Conservation (phyloP, 2,329 filamentous ascomycete species). For the Colletotrichum magnum region DNA sequence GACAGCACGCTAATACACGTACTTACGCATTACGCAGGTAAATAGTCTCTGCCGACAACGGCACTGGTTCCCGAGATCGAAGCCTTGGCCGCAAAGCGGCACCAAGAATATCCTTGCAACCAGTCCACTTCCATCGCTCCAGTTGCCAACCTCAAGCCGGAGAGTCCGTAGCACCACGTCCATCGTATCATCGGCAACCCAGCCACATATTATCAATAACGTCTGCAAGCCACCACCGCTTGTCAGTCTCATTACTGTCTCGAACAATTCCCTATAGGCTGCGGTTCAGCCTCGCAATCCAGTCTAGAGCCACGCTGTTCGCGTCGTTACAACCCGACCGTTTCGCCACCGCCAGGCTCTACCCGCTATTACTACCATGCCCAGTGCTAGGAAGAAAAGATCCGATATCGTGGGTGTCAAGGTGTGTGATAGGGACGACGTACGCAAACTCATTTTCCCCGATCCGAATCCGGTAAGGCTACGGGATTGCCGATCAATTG, state of each 20-base stretch:
- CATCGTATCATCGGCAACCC: background rate
- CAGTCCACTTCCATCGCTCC: background rate
- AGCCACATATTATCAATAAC: background rate
- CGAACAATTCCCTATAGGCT: background rate
- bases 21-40: background rate
- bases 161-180: slow-evolving; percentile 10
- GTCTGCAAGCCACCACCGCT: background rate
- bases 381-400: background rate
- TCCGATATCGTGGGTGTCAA: background rate
- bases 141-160: slow-evolving; percentile 10
- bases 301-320: slow-evolving; percentile 5
- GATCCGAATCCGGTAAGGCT: slow-evolving; percentile 36
- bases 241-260: background rate
- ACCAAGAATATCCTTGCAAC: slow-evolving; percentile 6
- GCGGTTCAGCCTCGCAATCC: background rate
- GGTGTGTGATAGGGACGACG: slow-evolving; percentile 12
- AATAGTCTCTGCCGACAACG: too few species aligned
- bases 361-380: background rate
- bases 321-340: slow-evolving; percentile 10
- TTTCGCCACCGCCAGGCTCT: slow-evolving; percentile 1
- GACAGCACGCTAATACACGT: background rate
- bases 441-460: slow-evolving; percentile 31
- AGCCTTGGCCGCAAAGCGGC: too few species aligned
- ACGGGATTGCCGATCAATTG: slow-evolving; percentile 41
- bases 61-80: too few species aligned